Percentiles rank a stretch among this genome's conserved stretches.
Evolutionary conservation across 306 rosid genomes (phyloP).

Genomic region (Erythrophleum fordii): DNA sequence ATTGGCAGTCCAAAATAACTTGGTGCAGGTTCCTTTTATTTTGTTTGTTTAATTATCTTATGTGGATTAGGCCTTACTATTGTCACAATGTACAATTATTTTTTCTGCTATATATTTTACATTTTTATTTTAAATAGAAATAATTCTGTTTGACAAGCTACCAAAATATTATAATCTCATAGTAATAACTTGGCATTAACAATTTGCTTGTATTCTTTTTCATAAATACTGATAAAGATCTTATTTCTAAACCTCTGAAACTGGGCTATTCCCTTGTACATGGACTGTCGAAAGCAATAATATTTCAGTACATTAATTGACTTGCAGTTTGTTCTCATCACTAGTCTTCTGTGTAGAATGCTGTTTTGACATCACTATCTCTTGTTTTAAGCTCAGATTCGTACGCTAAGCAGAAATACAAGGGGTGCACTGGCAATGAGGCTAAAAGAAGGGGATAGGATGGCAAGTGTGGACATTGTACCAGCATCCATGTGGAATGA

Average conservation of each 20-base stretch:
- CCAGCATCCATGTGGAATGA: slow-evolving; percentile 79
- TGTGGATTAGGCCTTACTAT: not conserved
- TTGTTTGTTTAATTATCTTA: not conserved
- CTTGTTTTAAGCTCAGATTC: slow-evolving; percentile 66
- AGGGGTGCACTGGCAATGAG: slow-evolving; percentile 92
- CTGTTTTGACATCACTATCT: slow-evolving; percentile 20
- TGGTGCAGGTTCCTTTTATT: not conserved
- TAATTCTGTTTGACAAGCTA: not conserved
- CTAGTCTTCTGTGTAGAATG: slow-evolving; percentile 1
- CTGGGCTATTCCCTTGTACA: not conserved
- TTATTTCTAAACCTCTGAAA: slow-evolving; percentile 2
- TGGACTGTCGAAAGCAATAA: slow-evolving; percentile 7
- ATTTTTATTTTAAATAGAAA: not conserved
- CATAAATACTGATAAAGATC: not conserved
- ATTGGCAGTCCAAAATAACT: slow-evolving; percentile 7
- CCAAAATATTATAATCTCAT: not conserved
- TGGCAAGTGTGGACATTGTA: slow-evolving; percentile 92
- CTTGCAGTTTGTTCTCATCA: slow-evolving; percentile 15
- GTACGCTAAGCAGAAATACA: slow-evolving; percentile 82
- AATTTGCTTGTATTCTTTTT: not conserved
- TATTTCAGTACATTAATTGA: not conserved
- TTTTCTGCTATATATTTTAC: not conserved
- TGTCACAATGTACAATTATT: too few species aligned
- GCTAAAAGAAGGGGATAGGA: slow-evolving; percentile 80
- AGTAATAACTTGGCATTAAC: not conserved